Evolutionary conservation across 2,329 filamentous ascomycete species (phyloP), one percentile per base, ranked within the genome.

Genomic region (Exophiala oligosperma): DNA sequence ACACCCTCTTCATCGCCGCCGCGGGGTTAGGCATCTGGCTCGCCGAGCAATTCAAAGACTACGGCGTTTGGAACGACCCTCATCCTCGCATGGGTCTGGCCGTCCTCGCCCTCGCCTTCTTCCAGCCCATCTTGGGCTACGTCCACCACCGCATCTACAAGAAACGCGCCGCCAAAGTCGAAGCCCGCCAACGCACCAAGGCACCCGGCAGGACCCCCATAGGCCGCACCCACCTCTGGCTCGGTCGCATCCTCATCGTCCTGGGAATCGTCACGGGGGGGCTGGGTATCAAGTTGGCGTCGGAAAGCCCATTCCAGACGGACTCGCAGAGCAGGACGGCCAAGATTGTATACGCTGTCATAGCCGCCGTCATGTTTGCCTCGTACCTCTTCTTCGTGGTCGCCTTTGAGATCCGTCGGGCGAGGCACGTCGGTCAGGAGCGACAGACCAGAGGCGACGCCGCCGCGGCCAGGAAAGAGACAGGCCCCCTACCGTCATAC

Each of bases 251-350:
- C 28, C 72, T 78, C 23, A 76, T 85, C 11, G 72, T 76, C 0
- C 69, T 84, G 0, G 82, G 79, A 2, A 79, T 84, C 56, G 73
- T 84, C 67, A 84, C 84, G 65, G 82, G 80, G n/a, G 82, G 81
- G 0, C 68, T 84, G 1, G 82, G 82, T 0, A 75, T 84, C 38
- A 69, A 72, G 57, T 70, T 82, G 17, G 77, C 79, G 2, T 72
- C 76, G 23, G 70, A 74, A 35, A 75, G 72, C 47, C 65, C 61
- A 1, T 61, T 66, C 35, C 65, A 65, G 44, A 67, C 62, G 3
- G 64, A 70, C 23, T 71, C 71, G n/a, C 68, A 67, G 14, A 68
- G 67, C 2, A 61, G 55, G 1, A 67, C 67, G 12, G 72, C 71
- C 0, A 69, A 76, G 5, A 79, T 83, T 60, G 79, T 74, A 0